phyloP scores from a whole-genome alignment of 768 basidiomycete genomes.

The Saitozyma sp. region DNA sequence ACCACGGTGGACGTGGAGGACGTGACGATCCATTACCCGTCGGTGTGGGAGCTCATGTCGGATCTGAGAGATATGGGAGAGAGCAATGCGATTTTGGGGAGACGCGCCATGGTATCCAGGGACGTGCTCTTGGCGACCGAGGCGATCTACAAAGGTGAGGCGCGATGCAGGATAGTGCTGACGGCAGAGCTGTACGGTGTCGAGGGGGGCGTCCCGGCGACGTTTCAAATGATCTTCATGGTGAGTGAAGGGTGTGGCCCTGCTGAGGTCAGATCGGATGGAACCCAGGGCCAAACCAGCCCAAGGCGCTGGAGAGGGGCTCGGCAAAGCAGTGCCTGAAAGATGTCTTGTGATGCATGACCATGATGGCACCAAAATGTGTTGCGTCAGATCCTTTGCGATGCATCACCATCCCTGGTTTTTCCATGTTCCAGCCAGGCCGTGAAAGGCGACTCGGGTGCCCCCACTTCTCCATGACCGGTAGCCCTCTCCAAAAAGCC shows the following conservation, averaged over 20 bases:
- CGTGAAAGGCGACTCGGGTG: not conserved
- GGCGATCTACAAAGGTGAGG: conserved; percentile 84
- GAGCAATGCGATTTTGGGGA: conserved; percentile 83
- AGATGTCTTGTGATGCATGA: conserved; percentile 57
- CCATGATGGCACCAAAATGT: not conserved
- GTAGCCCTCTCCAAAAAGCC: not conserved
- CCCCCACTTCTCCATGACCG: not conserved
- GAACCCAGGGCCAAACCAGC: conserved; percentile 71
- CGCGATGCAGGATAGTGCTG: not conserved
- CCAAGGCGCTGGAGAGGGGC: conserved; percentile 66
- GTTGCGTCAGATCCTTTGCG: not conserved
- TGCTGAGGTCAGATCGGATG: conserved; percentile 68
- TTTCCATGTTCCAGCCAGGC: not conserved
- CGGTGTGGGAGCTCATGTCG: conserved; percentile 92
- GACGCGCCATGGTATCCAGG: conserved; percentile 68
- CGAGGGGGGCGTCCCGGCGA: conserved; percentile 88
- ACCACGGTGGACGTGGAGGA: conserved; percentile 96
- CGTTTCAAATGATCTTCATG: conserved; percentile 94
- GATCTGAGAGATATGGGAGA: conserved; percentile 98
- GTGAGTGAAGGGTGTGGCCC: conserved; percentile 55
- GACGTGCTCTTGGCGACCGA: conserved; percentile 89
- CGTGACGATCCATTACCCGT: conserved; percentile 83
- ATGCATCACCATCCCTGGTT: not conserved
- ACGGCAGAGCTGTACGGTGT: conserved; percentile 75
- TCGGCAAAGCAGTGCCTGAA: conserved; percentile 64